Evolutionary conservation across 2,329 filamentous ascomycete species (phyloP).

Genomic region (Pseudopithomyces chartarum): DNA sequence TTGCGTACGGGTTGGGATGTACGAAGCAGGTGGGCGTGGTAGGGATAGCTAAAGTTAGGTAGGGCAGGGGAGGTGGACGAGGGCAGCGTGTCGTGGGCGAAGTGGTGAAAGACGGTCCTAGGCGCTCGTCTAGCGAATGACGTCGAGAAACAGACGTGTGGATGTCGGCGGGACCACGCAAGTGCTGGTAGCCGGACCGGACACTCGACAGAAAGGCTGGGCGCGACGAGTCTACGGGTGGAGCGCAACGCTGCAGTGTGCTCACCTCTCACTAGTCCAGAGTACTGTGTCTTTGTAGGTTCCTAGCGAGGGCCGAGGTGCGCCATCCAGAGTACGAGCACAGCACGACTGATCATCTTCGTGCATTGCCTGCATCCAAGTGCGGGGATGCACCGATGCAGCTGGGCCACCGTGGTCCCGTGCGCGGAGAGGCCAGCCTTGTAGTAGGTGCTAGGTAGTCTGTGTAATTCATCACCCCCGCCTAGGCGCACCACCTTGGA

Average conservation of each 20-base stretch:
- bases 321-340: no score
- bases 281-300: no score
- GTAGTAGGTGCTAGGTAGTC: no score
- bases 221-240: neutral
- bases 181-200: neutral
- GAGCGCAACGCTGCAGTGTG: neutral
- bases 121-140: constrained; percentile 28
- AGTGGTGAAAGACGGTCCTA: constrained; percentile 22
- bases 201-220: constrained; percentile 1
- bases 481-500: neutral
- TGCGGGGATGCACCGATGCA: constrained; percentile 10
- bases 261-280: neutral
- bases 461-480: neutral
- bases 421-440: neutral
- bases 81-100: constrained; percentile 5
- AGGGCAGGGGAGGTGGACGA: neutral
- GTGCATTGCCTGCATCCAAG: constrained; percentile 1
- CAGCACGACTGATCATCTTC: neutral
- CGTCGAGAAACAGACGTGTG: constrained; percentile 19
- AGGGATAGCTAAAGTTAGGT: constrained; percentile 4
- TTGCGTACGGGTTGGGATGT: neutral
- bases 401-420: neutral
- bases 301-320: neutral
- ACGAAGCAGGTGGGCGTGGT: constrained; percentile 5
- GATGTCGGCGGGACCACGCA: constrained; percentile 13